Percentiles rank a stretch among this genome's conserved stretches.
phyloP scores from a whole-genome alignment of 805 yeast species.

The Kazachstania viticola region DNA sequence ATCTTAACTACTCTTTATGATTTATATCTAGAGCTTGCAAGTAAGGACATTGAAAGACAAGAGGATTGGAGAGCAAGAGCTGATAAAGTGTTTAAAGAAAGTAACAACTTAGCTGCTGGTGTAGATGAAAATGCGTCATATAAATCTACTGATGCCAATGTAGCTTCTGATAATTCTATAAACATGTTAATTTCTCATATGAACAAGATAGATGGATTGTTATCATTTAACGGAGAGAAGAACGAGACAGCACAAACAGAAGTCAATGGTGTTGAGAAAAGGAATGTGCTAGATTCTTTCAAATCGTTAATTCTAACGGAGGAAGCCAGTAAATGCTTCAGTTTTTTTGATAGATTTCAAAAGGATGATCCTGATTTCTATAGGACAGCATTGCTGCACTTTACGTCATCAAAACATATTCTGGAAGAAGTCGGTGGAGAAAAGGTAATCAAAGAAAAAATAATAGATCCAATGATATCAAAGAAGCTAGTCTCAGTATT shows the following conservation, averaged over 20 bases:
- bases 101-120: constrained; percentile 41
- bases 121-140: constrained; percentile 22
- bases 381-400: constrained; percentile 50
- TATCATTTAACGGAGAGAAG: constrained; percentile 9
- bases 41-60: constrained; percentile 28
- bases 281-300: constrained; percentile 33
- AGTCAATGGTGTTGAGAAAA: no score
- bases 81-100: constrained; percentile 33
- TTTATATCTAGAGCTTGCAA: constrained; percentile 56
- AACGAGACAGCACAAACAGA: no score
- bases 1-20: constrained; percentile 72
- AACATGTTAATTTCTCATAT: constrained; percentile 30
- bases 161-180: constrained; percentile 19
- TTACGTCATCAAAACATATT: constrained; percentile 43
- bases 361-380: constrained; percentile 52
- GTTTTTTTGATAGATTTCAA: constrained; percentile 49
- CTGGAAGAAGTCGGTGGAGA: constrained; percentile 41
- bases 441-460: constrained; percentile 31
- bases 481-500: constrained; percentile 54
- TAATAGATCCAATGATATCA: constrained; percentile 43
- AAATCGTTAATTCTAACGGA: constrained; percentile 43
- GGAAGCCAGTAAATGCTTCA: constrained; percentile 45
- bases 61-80: constrained; percentile 61
- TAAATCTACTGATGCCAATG: constrained; percentile 1
- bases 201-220: constrained; percentile 29